Evolutionary conservation across 106 monocot genomes (phyloP).

Genomic region (Phalaenopsis equestris): DNA sequence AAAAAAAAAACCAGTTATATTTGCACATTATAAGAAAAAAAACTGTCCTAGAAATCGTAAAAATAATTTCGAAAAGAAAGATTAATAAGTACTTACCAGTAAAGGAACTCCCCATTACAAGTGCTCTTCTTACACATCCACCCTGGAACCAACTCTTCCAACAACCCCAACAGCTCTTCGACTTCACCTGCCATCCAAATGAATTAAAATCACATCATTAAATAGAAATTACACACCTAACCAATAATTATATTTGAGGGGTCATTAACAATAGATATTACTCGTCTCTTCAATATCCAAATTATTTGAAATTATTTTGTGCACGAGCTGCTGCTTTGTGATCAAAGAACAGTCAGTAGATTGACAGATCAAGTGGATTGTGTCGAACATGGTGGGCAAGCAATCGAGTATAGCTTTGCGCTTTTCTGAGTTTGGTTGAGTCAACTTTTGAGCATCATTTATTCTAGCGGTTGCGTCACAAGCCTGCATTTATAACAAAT

Average conservation of each 20-base stretch:
- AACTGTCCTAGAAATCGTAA: not conserved
- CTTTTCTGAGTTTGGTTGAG: conserved; percentile 8
- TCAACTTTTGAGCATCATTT: conserved; percentile 8
- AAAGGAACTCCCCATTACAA: conserved; percentile 50
- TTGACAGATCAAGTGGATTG: conserved; percentile 33
- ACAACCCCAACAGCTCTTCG: conserved; percentile 58
- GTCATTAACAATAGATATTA: conserved; percentile 8
- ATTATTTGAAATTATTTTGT: conserved; percentile 77
- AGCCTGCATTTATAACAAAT: conserved; percentile 13
- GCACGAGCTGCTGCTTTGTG: conserved; percentile 84
- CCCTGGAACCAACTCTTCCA: conserved; percentile 69
- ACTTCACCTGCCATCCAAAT: conserved; percentile 48
- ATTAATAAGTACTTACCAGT: conserved; percentile 34
- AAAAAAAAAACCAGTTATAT: not conserved
- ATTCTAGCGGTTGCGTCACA: conserved; percentile 1
- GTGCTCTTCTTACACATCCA: conserved; percentile 50
- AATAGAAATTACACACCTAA: not conserved
- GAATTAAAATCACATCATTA: not conserved
- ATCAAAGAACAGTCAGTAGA: conserved; percentile 41
- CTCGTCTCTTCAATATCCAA: conserved; percentile 73
- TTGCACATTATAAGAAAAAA: not conserved
- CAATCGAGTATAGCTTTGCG: conserved; percentile 15
- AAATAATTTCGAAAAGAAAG: not conserved
- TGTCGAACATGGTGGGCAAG: conserved; percentile 48
- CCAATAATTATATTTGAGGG: not conserved